Evolutionary conservation across 164 flowering plant genomes (phyloP).

Genomic region (Chimonanthus salicifolius): DNA sequence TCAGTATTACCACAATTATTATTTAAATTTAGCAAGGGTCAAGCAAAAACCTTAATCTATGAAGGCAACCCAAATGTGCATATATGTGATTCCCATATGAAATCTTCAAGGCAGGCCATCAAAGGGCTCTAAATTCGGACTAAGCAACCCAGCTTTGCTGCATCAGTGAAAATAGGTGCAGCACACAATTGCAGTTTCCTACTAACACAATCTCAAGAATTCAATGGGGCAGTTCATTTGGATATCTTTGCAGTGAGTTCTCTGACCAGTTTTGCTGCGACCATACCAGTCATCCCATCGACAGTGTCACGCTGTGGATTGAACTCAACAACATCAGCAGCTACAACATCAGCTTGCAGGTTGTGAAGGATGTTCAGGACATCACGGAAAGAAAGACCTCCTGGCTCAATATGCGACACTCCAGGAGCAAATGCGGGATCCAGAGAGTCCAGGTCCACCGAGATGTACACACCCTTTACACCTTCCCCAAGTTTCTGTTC

Average conservation of each 20-base stretch:
- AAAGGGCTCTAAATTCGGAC: not conserved
- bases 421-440: constrained; percentile 99
- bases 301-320: constrained; percentile 99
- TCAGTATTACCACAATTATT: too few species aligned
- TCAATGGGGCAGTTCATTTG: constrained; percentile 25
- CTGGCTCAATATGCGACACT: constrained; percentile 98
- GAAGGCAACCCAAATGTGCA: not conserved
- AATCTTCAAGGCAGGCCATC: not conserved
- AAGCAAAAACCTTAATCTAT: not conserved
- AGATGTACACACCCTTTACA: constrained; percentile 89
- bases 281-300: constrained; percentile 99
- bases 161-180: constrained; percentile 1
- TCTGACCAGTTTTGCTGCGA: constrained; percentile 93
- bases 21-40: not conserved
- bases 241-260: constrained; percentile 88
- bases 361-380: constrained; percentile 92
- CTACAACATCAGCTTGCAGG: constrained; percentile 85
- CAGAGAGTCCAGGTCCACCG: constrained; percentile 84
- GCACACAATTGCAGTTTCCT: not conserved
- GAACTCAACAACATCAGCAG: constrained; percentile 94
- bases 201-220: not conserved
- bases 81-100: too few species aligned
- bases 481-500: constrained; percentile 93
- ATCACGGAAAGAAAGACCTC: constrained; percentile 95
- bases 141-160: not conserved